A percentile compares a stretch with the other conserved stretches of the same genome.
phyloP scores from a whole-genome alignment of 116 monocot species.

The Papilionanthe hybrid region DNA sequence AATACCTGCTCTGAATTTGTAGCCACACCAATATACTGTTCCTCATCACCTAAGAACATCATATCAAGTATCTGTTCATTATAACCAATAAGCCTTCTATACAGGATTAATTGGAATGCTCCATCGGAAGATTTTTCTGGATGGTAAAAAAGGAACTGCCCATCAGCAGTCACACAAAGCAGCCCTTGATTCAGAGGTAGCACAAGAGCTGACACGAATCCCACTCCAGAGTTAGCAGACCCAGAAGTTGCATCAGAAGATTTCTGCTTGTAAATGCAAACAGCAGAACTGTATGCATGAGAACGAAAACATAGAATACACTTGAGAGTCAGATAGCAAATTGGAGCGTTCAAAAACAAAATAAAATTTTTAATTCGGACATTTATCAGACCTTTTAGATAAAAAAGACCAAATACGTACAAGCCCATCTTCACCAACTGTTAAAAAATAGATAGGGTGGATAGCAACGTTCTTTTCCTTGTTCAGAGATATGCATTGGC shows the following conservation, averaged over 20 bases:
- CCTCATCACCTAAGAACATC: constrained; percentile 82
- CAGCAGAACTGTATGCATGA: constrained; percentile 31
- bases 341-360: background rate
- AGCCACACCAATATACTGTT: constrained; percentile 82
- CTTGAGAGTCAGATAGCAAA: background rate
- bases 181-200: constrained; percentile 62
- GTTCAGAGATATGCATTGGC: constrained; percentile 11
- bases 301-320: constrained; percentile 8
- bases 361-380: background rate
- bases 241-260: constrained; percentile 57
- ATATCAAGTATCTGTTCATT: constrained; percentile 94
- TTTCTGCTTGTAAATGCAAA: constrained; percentile 74
- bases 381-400: constrained; percentile 51
- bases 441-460: constrained; percentile 47
- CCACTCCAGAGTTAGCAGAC: constrained; percentile 54
- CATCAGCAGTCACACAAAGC: constrained; percentile 82
- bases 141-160: constrained; percentile 82
- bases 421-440: constrained; percentile 84
- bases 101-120: constrained; percentile 44
- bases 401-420: constrained; percentile 80
- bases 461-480: constrained; percentile 22
- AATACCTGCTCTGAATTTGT: constrained; percentile 88
- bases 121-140: constrained; percentile 41
- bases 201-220: constrained; percentile 61
- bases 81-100: constrained; percentile 75